Evolutionary conservation across 306 rosid genomes (phyloP), one percentile per base, ranked within the genome.

Genomic region (Carpinus fangiana): DNA sequence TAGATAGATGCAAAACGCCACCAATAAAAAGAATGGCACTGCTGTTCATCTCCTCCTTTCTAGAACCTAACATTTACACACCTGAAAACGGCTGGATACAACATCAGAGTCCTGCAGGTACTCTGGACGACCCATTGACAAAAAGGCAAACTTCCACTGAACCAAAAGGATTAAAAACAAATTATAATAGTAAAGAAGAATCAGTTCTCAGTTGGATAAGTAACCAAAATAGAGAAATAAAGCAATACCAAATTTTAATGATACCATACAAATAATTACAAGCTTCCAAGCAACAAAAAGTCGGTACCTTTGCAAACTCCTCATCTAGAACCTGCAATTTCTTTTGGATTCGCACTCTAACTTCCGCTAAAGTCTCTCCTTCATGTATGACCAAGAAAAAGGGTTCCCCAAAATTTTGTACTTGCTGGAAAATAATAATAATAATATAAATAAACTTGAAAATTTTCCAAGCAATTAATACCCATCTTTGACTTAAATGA

Each of bases 61-160:
- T 43, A 75, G 48, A 48, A 18, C 34, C 66, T 55, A n/a, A 28
- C 59, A 47, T 36, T 38, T 13, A 77, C 70, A 60, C 21, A 94
- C 98, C 98, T 94, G 97, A 84, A 94, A 94, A 46, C 97, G 93
- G 68, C 84, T 87, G 23, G 93, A 92, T 60, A 94, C 87, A 45
- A 87, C 13, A 70, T 91, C 95, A 75, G 91, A 71, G 76, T 94
- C 98, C 82, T 90, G 91, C 70, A 94, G 94, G 85, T 92, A 92
- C 79, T 94, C 98, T 2, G 97, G 98, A 75, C 97, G 97, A 70
- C 95, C 93, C 70, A 90, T 85, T 67, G 98, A 92, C 72, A 92
- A 74, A 81, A 88, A 94, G 11, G 97, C 98, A 88, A 94, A 92
- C 82, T 90, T 94, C 98, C 98, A 94, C 98, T 94, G 86, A 48